These are phyloP conservation scores for Boletellus sp. DNA, from an alignment of 1,284 basidiomycete species.

Conservation along the genomic window DNA sequence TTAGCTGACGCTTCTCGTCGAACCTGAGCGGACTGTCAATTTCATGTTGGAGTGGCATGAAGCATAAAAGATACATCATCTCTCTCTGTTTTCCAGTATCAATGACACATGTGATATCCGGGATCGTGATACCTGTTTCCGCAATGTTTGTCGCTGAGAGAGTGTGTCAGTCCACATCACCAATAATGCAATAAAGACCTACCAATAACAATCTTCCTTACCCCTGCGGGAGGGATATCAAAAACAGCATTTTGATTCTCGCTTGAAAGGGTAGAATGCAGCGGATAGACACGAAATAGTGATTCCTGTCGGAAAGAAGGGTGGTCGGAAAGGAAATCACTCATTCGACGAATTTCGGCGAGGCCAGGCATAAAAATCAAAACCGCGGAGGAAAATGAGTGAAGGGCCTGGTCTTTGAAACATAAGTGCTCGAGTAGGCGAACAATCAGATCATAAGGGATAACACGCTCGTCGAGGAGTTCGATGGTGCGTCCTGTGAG, in stretches of 20 bases:
- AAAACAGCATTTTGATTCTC: slow-evolving; percentile 92
- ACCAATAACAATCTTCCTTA: slow-evolving; percentile 93
- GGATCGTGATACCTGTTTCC: slow-evolving; percentile 96
- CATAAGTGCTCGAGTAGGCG: slow-evolving; percentile 88
- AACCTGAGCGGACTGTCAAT: slow-evolving; percentile 52
- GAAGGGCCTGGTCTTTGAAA: slow-evolving; percentile 56
- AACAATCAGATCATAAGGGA: slow-evolving; percentile 88
- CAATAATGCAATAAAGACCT: slow-evolving; percentile 17
- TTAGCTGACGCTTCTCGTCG: slow-evolving; percentile 97
- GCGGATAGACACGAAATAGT: slow-evolving; percentile 77
- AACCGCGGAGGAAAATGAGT: slow-evolving; percentile 74
- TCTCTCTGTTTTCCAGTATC: slow-evolving; percentile 93
- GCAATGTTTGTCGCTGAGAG: slow-evolving; percentile 57
- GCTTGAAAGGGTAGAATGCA: slow-evolving; percentile 92
- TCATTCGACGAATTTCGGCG: slow-evolving; percentile 87
- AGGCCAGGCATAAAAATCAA: slow-evolving; percentile 95
- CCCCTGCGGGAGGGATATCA: slow-evolving; percentile 75
- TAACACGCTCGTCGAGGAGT: slow-evolving; percentile 83
- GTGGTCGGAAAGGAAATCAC: slow-evolving; percentile 81
- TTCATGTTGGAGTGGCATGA: background rate
- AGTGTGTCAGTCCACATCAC: slow-evolving; percentile 65
- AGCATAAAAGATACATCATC: slow-evolving; percentile 60
- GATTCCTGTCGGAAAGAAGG: slow-evolving; percentile 63
- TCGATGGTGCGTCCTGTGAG: slow-evolving; percentile 81
- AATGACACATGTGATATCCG: slow-evolving; percentile 97